Evolutionary conservation across 257 asterid species (phyloP), one percentile per base, ranked within the genome.

Genomic region (Solanum rostratum): DNA sequence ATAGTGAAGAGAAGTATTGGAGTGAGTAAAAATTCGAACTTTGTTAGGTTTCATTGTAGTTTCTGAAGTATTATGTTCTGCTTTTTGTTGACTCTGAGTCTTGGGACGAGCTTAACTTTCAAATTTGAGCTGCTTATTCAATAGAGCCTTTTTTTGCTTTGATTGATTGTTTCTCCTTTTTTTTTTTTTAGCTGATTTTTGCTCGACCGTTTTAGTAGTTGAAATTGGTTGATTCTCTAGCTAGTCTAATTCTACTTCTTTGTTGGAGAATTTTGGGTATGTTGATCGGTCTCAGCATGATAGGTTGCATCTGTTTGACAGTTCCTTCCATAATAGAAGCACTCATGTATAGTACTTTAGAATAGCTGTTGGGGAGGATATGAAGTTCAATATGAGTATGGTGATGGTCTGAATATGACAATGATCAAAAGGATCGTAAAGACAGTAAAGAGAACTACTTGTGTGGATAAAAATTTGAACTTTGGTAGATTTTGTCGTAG

Each of bases 1-100:
- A 76, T 10, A 84, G 83, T 11, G 97, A 94, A 6, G 95, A 93
- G 81, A 89, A 92, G 80, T 92, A 94, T 84, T 94, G 97, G 97
- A 94, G 98, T 74, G 97, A 93, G 84, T 94, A 86, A 90, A 54
- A 54, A 15, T 4, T 15, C 45, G 4, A 62, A 45, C 81, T 74
- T 46, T 74, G 41, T 74, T 45, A 7, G 41, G 22, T 74, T 74
- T n/a, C 7, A 0, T 73, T n/a, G 4, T 73, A 73, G n/a, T 45
- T 73, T 73, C 43, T 5, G 33, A n/a, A 30, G 46, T 20, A 10
- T 6, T 73, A 45, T 45, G 19, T 73, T 73, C 20, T 46, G 59
- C 20, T 14, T 45, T 73, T 45, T 1, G 20, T 73, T 73, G 59
- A 45, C 46, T 45, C 6, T 73, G n/a, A 41, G 39, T 45, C 5